Base-by-base conservation (phyloP, 352 stramenopile species). In the Globisporangium carolinianum region DNA sequence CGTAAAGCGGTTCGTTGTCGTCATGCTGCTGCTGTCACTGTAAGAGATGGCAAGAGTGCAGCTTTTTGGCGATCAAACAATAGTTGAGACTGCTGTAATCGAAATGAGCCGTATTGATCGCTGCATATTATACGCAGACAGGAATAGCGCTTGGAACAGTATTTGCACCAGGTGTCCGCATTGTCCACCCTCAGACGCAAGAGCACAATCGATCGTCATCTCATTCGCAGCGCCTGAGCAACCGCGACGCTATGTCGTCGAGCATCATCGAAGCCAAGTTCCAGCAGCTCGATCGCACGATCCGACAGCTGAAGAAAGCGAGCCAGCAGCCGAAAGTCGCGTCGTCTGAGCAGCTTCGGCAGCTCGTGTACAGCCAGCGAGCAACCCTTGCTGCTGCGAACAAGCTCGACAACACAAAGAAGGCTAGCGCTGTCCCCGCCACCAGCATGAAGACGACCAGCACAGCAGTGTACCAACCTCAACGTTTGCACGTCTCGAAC, bases 181-280 rank as follows among this genome's bases (percentile, higher is more conserved):
- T 32, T 32, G 24, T 32, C 24, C 24, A 32, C 24, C 24, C 24
- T 32, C 24, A 32, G 24, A 32, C 24, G 24, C 24, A 32, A 32
- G 24, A 32, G 24, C 24, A 32, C 24, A 32, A 32, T 3, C 24
- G 24, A 32, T 32, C 24, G 24, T 32, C 24, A 2, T 32, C 24
- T 32, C 24, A 32, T 32, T 32, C 24, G 24, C 24, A 32, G 2
- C 24, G 24, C 1, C 24, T 32, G 24, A 32, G 24, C 24, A 32
- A 32, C 24, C 2, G 24, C 24, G 24, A 2, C 24, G 24, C 24
- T 32, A 86, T 88, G 78, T 88, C 78, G 18, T 83, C 67, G 8
- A 76, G 70, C 47, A 73, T 86, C 49, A 79, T 88, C 42, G 78
- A 88, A 57, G 74, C 73, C 46, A 86, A 86, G 57, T 88, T 86